A percentile compares a stretch with the other conserved stretches of the same genome.
phyloP scores from a whole-genome alignment of 345 rosid species.

The Carallia brachiata region DNA sequence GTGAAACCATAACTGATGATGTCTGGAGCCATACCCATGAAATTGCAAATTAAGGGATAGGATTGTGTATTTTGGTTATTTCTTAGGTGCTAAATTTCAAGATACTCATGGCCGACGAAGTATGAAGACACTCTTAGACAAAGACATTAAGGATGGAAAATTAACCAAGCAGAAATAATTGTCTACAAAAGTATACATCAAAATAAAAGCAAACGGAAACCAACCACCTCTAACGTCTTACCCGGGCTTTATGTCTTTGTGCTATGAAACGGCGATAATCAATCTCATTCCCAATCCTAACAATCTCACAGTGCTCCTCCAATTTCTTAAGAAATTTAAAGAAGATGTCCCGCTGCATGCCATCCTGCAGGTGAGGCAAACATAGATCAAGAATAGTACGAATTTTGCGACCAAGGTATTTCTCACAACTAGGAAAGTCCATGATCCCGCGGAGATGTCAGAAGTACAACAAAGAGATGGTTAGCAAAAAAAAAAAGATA shows the following conservation, averaged over 20 bases:
- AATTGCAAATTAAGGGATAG: not conserved
- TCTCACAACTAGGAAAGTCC: conserved; percentile 3
- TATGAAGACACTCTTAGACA: too few relatives aligned
- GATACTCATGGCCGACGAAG: too few relatives aligned
- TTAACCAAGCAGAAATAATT: too few relatives aligned
- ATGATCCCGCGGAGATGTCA: not conserved
- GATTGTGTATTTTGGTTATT: not conserved
- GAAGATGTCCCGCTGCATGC: conserved; percentile 89
- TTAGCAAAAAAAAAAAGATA: not conserved
- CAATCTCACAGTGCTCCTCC: conserved; percentile 73
- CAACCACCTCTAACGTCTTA: conserved; percentile 17
- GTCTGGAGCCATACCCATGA: not conserved
- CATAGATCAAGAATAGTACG: conserved; percentile 1
- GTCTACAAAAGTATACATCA: not conserved
- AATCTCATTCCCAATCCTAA: conserved; percentile 73
- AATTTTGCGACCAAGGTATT: not conserved
- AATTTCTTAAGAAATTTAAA: conserved; percentile 61
- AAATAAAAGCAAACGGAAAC: not conserved
- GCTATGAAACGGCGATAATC: conserved; percentile 85
- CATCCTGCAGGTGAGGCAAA: conserved; percentile 57
- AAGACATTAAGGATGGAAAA: too few relatives aligned
- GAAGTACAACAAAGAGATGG: not conserved
- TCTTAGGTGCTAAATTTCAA: not conserved
- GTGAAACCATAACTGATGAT: not conserved
- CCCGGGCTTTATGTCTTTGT: conserved; percentile 49